phyloP scores from a whole-genome alignment of 371 early-diverging fungal species.

The Coemansia sp. region DNA sequence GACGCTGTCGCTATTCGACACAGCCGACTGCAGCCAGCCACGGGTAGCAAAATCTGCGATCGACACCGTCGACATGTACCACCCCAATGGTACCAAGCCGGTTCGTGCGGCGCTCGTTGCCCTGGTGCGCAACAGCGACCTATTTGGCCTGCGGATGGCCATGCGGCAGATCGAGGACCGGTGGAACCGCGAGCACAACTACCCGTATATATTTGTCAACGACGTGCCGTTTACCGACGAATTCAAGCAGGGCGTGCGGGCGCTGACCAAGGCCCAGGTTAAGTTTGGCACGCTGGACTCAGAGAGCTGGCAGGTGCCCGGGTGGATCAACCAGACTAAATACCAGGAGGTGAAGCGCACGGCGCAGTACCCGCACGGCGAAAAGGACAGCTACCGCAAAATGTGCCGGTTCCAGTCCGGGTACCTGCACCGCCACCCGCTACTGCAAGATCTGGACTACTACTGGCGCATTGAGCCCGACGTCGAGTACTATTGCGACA shows the following conservation, averaged over 20 bases:
- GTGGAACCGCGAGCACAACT: slow-evolving; percentile 80
- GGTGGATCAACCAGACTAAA: slow-evolving; percentile 63
- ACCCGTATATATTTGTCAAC: slow-evolving; percentile 91
- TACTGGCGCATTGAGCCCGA: slow-evolving; percentile 97
- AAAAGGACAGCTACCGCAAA: slow-evolving; percentile 74
- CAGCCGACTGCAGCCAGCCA: neutral
- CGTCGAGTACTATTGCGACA: slow-evolving; percentile 83
- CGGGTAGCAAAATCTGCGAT: neutral
- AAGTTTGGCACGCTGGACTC: slow-evolving; percentile 62
- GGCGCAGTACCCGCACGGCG: slow-evolving; percentile 51
- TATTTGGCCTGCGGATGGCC: slow-evolving; percentile 63
- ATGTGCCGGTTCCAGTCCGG: slow-evolving; percentile 93
- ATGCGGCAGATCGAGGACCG: slow-evolving; percentile 77
- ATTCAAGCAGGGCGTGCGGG: slow-evolving; percentile 63
- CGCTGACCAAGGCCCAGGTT: slow-evolving; percentile 56
- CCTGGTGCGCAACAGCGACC: slow-evolving; percentile 73
- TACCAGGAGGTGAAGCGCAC: slow-evolving; percentile 30
- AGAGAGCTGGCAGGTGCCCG: slow-evolving; percentile 80
- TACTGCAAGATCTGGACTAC: slow-evolving; percentile 77
- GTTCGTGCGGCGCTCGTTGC: slow-evolving; percentile 62
- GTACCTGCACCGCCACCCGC: slow-evolving; percentile 81
- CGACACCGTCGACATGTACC: neutral
- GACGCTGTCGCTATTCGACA: neutral
- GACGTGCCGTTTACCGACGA: slow-evolving; percentile 78
- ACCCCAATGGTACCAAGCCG: neutral